These are phyloP conservation scores for Candida namnaoensis DNA, from an alignment of 805 yeast genomes.

Conservation along the genomic window DNA sequence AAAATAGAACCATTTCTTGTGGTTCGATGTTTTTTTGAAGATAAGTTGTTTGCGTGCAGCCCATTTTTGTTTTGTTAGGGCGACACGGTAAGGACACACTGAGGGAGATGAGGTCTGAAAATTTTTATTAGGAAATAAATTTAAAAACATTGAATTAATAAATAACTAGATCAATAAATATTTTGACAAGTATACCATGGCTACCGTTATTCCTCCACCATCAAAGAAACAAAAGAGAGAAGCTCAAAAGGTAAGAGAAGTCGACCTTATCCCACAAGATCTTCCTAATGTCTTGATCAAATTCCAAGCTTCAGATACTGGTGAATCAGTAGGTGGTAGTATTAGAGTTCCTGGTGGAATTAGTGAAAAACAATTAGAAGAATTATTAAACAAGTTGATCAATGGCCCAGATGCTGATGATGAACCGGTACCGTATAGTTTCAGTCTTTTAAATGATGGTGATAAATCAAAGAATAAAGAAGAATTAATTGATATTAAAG, in stretches of 20 bases:
- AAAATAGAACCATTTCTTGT: too few species aligned
- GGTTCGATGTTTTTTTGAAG: too few species aligned
- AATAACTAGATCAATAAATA: slow-evolving; percentile 11
- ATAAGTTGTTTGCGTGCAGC: neutral
- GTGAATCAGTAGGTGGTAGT: slow-evolving; percentile 76
- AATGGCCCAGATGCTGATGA: slow-evolving; percentile 53
- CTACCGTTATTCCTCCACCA: slow-evolving; percentile 90
- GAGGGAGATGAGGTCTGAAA: slow-evolving; percentile 1
- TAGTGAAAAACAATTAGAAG: slow-evolving; percentile 79
- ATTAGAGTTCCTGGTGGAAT: slow-evolving; percentile 88
- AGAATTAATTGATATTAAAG: slow-evolving; percentile 61
- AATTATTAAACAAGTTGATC: slow-evolving; percentile 72
- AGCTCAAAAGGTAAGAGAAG: slow-evolving; percentile 76
- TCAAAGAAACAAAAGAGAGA: slow-evolving; percentile 79
- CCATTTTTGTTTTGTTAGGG: too few species aligned
- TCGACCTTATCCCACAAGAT: slow-evolving; percentile 64
- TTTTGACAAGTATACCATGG: slow-evolving; percentile 41
- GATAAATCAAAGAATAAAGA: slow-evolving; percentile 18
- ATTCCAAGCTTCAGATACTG: slow-evolving; percentile 91
- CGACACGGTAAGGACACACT: too few species aligned
- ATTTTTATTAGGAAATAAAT: slow-evolving; percentile 20
- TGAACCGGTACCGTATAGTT: slow-evolving; percentile 78
- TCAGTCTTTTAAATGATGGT: slow-evolving; percentile 51
- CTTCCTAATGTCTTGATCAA: slow-evolving; percentile 81
- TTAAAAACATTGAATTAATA: too few species aligned